Conservation (phyloP, 768 basidiomycete genomes). For the Lyophyllum shimeji region DNA sequence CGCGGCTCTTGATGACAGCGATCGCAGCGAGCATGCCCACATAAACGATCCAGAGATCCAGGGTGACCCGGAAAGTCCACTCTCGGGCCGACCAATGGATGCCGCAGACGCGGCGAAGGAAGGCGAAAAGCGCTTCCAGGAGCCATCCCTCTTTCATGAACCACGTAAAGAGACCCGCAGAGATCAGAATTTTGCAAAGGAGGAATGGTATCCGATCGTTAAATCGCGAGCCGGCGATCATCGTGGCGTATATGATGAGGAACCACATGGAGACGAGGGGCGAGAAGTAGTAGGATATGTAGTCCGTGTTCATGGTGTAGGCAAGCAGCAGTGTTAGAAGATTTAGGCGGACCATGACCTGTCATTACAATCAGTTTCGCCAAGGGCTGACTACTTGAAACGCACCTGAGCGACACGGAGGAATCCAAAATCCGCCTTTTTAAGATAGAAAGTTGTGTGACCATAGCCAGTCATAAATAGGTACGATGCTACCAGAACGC, state of each 20-base stretch:
- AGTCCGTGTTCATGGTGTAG: conserved; percentile 91
- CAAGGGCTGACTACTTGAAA: conserved; percentile 4
- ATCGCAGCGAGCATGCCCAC: conserved; percentile 81
- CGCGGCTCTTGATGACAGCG: conserved; percentile 71
- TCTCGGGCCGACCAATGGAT: conserved; percentile 86
- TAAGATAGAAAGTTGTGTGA: conserved; percentile 84
- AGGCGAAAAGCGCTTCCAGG: conserved; percentile 60
- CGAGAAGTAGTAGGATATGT: conserved; percentile 88
- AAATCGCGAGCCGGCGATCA: conserved; percentile 66
- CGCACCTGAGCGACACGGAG: conserved; percentile 69
- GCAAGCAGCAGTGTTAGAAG: conserved; percentile 78
- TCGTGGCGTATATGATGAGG: conserved; percentile 79
- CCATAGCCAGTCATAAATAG: conserved; percentile 95
- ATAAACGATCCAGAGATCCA: conserved; percentile 90
- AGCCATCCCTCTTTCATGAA: conserved; percentile 67
- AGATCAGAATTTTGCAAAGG: conserved; percentile 66
- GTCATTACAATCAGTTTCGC: conserved; percentile 8
- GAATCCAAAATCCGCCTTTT: conserved; percentile 86
- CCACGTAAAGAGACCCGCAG: conserved; percentile 60
- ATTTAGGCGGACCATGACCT: conserved; percentile 83
- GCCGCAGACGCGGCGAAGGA: conserved; percentile 63
- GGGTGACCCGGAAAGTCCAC: conserved; percentile 85
- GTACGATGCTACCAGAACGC: conserved; percentile 85
- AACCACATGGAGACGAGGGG: conserved; percentile 93
- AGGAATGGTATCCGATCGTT: conserved; percentile 73